Conservation (phyloP, 176 grass and related monocot genomes). For the Carex parvula region DNA sequence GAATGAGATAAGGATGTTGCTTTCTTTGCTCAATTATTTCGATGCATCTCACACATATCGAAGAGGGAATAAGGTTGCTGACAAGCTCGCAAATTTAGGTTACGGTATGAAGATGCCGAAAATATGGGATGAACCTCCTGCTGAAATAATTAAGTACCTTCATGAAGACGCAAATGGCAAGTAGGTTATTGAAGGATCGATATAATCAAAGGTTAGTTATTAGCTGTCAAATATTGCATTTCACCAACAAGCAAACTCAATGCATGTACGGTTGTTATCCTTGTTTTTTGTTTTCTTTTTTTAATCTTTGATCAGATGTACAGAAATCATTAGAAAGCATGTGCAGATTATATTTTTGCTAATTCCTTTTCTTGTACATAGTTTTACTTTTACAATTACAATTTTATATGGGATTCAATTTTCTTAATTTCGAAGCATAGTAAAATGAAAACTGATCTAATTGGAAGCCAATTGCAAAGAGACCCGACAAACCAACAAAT, state of each 20-base stretch:
- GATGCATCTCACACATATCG: slow-evolving; percentile 44
- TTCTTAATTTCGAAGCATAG: not conserved
- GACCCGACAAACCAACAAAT: not conserved
- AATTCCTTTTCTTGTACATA: not conserved
- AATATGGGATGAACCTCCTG: slow-evolving; percentile 52
- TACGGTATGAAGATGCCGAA: slow-evolving; percentile 14
- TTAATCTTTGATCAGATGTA: not conserved
- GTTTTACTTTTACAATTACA: not conserved
- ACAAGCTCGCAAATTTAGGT: slow-evolving; percentile 50
- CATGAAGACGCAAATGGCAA: slow-evolving; percentile 23
- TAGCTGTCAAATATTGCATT: not conserved
- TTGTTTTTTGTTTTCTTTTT: not conserved
- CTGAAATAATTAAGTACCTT: slow-evolving; percentile 36
- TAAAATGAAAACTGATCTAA: not conserved
- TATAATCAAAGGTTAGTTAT: not conserved
- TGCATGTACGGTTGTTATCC: not conserved
- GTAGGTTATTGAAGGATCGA: slow-evolving; percentile 11
- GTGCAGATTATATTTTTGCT: not conserved
- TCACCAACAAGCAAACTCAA: not conserved
- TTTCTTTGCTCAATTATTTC: slow-evolving; percentile 30
- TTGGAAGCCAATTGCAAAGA: not conserved
- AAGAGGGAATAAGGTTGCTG: slow-evolving; percentile 53
- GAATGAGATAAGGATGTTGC: slow-evolving; percentile 35
- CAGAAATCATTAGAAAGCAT: not conserved
- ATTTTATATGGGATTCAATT: not conserved